Base-by-base conservation (phyloP, 805 yeast species). In the Gaillardinia entomophila region DNA sequence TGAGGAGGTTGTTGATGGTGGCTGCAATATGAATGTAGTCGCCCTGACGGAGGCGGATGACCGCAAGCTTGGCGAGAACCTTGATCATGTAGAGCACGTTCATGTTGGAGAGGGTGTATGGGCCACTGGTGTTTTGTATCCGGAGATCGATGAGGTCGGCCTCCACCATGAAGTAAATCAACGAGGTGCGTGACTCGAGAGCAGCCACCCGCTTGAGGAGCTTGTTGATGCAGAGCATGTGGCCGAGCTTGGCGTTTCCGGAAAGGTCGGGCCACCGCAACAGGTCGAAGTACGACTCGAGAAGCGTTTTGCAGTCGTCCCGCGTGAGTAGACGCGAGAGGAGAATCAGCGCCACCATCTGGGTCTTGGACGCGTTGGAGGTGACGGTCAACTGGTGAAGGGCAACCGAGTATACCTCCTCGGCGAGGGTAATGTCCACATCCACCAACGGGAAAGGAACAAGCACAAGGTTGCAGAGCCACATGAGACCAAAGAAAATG, bases 391-490 rank as follows among this genome's bases (percentile, higher is more conserved):
- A 53, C 32, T 52, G 56, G 1, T 27, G 26, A 3, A 50, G 30
- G 0, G 71, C 66, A 6, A 69, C 38, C 0, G 42, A 36, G 27
- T 62, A 68, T 1, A 80, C 44, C 2, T 50, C 33, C 1, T 45
- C 40, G 4, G 71, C 46, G 5, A 72, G 51, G 0, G 54, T 35
- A 0, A 48, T 36, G 2, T 50, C 40, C 12, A 80, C 53, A 0
- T 56, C 40, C 1, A 53, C 55, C 16, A 89, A 58, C 2, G 74
- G 68, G 48, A 89, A 88, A 0, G 97, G 97, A 0, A 79, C 75
- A n/a, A 83, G 58, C 0, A 78, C 70, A 15, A 88, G 57, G 7
- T 80, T 75, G 0, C 81, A 70, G 7, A 86, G 64, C 95, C 96
- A 89, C 3, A 82, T 60, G 6, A 87, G 54, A 26, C 77, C 48